A percentile compares a stretch with the other conserved stretches of the same genome.
Evolutionary conservation across 2,329 filamentous ascomycete genomes (phyloP).

Genomic region (Claviceps paspali): DNA sequence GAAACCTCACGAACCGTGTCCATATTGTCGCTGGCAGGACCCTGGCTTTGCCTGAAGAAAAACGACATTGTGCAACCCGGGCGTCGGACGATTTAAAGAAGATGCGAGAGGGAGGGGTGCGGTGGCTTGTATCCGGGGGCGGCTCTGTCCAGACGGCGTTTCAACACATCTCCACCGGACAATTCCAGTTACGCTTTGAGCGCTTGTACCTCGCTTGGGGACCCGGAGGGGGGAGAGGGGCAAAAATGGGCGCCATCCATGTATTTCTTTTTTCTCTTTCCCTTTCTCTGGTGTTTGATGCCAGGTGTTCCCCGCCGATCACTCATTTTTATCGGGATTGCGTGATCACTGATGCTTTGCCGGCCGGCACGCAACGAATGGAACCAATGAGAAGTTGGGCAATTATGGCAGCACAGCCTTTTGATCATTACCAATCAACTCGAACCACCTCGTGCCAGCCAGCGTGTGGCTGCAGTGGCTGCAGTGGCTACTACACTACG

Average conservation of each 20-base stretch:
- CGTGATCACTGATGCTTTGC: slow-evolving; percentile 19
- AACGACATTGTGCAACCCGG: slow-evolving; percentile 17
- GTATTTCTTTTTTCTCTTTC: background rate
- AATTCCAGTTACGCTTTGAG: too few species aligned
- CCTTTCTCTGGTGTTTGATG: background rate
- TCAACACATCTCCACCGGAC: background rate
- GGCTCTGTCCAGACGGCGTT: background rate
- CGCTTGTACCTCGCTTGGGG: background rate
- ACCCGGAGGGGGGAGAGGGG: too few species aligned
- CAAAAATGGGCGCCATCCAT: background rate
- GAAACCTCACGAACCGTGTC: slow-evolving; percentile 30
- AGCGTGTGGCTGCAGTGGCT: too few species aligned
- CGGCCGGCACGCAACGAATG: background rate
- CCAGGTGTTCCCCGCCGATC: slow-evolving; percentile 11
- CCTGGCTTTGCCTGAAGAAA: slow-evolving; percentile 16
- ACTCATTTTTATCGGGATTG: slow-evolving; percentile 16
- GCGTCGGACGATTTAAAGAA: slow-evolving; percentile 1
- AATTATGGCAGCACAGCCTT: too few species aligned
- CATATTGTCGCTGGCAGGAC: slow-evolving; percentile 21
- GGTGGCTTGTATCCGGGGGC: too few species aligned
- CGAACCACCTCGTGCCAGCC: too few species aligned
- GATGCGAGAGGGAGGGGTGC: too few species aligned
- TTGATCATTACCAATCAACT: too few species aligned
- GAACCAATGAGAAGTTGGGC: too few species aligned
- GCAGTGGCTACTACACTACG: too few species aligned